Evolutionary conservation across 148 eudicot species (phyloP), one percentile per base, ranked within the genome.

Genomic region (Nepenthes gracilis): DNA sequence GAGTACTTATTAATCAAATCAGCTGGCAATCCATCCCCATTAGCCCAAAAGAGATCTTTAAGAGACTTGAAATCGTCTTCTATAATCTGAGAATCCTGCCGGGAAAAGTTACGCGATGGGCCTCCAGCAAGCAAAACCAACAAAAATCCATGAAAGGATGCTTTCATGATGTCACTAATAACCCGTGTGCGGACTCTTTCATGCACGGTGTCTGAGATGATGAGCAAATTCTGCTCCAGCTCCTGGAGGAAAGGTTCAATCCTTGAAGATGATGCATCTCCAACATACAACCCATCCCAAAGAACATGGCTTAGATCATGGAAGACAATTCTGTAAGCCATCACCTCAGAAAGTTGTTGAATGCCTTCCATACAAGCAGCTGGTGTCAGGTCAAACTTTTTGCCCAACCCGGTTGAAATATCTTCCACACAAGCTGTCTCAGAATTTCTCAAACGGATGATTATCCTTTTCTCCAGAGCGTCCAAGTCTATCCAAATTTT

Each of bases 51-150:
- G 15, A 93, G 77, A 72, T 86, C 98, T 78, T 83, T 84, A 2
- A 93, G 83, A 35, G 85, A 67, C 70, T 82, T 84, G 54, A 84
- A 93, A 66, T 93, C 98, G 14, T 84, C 95, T 74, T 86, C 95
- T 34, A 93, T 79, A 45, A 86, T 72, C 63, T 79, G 83, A 9
- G 81, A 81, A 63, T 88, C 96, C 61, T 79, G 85, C 23, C 65
- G 62, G n/a, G 95, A 61, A 72, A 88, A 86, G 54, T 84, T 72
- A 13, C 98, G 84, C 10, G 83, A 77, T 9, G 98, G 98, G 4
- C 98, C 98, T 43, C 96, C 98, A 10, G 96, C 98, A 58, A 92
- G 90, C 74, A 92, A 70, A 65, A 90, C 97, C 67, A 90, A 62
- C 72, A 93, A 74, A 72, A 88, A 93, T 36, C 98, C 98, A 60